Base-by-base conservation (phyloP, 495 filamentous ascomycete genomes). In the Lepraria neglecta region DNA sequence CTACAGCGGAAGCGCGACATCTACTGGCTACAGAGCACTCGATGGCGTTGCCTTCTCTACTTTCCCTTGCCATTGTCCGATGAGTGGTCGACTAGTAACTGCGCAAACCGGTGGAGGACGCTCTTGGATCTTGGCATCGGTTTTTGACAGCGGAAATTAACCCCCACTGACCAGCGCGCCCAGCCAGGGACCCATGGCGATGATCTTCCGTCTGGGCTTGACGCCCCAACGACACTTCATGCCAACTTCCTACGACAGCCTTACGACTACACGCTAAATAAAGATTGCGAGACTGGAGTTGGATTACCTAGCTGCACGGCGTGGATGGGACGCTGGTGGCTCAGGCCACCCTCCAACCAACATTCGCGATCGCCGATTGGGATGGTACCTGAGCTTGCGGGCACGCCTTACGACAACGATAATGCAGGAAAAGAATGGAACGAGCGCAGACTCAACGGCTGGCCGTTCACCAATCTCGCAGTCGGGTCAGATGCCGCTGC, bases 401-500 rank as follows among this genome's bases (percentile, higher is more conserved):
- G 35, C 35, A 7, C 6, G 35, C 6, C 12, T 38, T 33, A 54
- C 30, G 19, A 17, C 17, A 54, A 12, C 6, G 5, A 53, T 38
- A 33, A 54, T 53, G 51, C n/a, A 19, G 51, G 31, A 35, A 38
- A n/a, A 21, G 9, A 33, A 9, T 4, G 7, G 35, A 38, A 21
- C 10, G 19, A 11, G 31, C 31, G 4, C 17, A 21, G 51, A 35
- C 35, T 17, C 51, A 54, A 54, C 2, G 31, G 17, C 51, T 54
- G 30, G 15, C 17, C 15, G 11, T 52, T 52, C 6, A 31, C 12
- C 9, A n/a, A 12, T 38, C 15, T 3, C n/a, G 3, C 51, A 54
- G 30, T 19, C 33, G 51, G 35, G 30, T 54, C 17, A 54, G 51
- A 54, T 35, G 51, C 10, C 30, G 31, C 51, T 38, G 51, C 51